Conservation (phyloP, 305 asterid genomes). For the Rubia balearica region DNA sequence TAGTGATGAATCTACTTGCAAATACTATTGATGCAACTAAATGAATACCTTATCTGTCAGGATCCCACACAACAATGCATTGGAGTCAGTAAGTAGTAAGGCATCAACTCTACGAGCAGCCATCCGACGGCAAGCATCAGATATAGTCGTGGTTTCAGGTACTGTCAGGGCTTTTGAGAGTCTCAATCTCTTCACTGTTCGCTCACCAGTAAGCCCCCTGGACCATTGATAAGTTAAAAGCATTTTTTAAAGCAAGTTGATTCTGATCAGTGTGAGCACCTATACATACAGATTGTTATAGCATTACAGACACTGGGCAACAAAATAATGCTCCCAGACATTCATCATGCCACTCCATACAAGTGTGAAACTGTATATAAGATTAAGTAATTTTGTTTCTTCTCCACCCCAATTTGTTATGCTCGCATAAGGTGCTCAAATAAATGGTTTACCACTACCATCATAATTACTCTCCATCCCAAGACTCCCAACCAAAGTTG, state of each 20-base stretch:
- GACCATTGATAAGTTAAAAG: constrained; percentile 19
- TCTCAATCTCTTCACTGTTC: constrained; percentile 88
- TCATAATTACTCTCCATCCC: neutral
- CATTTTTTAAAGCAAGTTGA: constrained; percentile 6
- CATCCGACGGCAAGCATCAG: constrained; percentile 88
- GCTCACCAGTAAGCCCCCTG: constrained; percentile 81
- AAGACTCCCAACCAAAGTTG: constrained; percentile 1
- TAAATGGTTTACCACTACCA: neutral
- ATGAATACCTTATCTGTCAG: constrained; percentile 79
- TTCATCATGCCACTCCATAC: neutral
- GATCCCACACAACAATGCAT: constrained; percentile 87
- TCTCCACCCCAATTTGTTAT: no score
- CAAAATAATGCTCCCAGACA: neutral
- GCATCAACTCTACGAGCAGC: constrained; percentile 94
- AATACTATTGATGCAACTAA: constrained; percentile 11
- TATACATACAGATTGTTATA: neutral
- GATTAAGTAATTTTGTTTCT: no score
- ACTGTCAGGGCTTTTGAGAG: constrained; percentile 80
- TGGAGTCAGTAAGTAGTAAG: constrained; percentile 83
- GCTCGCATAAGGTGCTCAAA: neutral
- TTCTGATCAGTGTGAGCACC: neutral
- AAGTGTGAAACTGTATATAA: neutral
- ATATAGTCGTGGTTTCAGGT: constrained; percentile 68
- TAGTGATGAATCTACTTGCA: neutral
- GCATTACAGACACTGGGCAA: neutral